Conservation (phyloP, 139 green algal species). For the Chlamydomonas schloesseri region DNA sequence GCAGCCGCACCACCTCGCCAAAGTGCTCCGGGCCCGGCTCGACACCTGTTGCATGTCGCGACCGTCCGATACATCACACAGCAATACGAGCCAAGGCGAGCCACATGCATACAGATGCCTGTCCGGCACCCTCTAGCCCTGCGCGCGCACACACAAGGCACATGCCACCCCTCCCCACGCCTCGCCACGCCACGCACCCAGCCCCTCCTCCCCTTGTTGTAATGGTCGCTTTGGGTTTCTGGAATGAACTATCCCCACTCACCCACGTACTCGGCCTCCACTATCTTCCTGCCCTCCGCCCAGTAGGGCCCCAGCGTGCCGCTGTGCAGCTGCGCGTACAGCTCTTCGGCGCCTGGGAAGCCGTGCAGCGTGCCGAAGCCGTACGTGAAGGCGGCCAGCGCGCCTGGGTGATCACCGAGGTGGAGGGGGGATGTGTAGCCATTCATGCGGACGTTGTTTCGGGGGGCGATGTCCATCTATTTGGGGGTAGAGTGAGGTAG, state of each 20-base stretch:
- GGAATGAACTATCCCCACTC: too few relatives aligned
- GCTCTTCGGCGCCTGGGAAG: not conserved
- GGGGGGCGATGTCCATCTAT: too few relatives aligned
- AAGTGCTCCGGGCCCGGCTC: slow-evolving; percentile 29
- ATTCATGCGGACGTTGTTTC: too few relatives aligned
- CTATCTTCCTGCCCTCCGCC: slow-evolving; percentile 3
- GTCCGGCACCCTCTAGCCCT: not conserved
- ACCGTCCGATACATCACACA: too few relatives aligned
- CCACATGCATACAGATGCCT: too few relatives aligned
- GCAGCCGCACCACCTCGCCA: not conserved
- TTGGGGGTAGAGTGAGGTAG: not conserved
- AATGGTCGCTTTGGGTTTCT: too few relatives aligned
- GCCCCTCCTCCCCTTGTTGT: not conserved
- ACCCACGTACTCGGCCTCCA: slow-evolving; percentile 21
- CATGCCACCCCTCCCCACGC: not conserved
- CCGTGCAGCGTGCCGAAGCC: slow-evolving; percentile 23
- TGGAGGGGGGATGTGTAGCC: not conserved
- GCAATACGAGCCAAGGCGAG: too few relatives aligned
- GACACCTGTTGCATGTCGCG: not conserved
- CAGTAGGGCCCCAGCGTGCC: slow-evolving; percentile 26
- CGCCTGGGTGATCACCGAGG: slow-evolving; percentile 4
- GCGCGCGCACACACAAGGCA: not conserved
- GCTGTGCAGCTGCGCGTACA: slow-evolving; percentile 2
- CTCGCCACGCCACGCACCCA: not conserved
- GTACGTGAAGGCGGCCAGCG: slow-evolving; percentile 28